These are phyloP conservation scores for Kodamaea alishanica DNA, from an alignment of 1,139 yeast genomes.

Conservation along the genomic window DNA sequence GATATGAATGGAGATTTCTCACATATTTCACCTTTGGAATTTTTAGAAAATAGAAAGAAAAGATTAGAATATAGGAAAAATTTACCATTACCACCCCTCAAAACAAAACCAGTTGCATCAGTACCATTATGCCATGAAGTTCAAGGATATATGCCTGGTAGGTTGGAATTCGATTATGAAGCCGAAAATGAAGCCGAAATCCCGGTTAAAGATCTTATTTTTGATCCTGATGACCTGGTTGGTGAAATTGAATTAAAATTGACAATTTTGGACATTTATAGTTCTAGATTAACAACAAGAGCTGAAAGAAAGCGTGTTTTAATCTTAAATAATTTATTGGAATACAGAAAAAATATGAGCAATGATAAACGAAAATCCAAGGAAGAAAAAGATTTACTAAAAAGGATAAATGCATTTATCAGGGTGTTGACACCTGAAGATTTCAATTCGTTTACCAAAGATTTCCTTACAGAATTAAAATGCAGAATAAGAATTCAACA, in stretches of 20 bases:
- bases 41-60: conserved; percentile 62
- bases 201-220: conserved; percentile 89
- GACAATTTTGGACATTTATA: conserved; percentile 83
- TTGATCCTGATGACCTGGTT: conserved; percentile 88
- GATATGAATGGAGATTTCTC: conserved; percentile 70
- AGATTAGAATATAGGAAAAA: conserved; percentile 65
- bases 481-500: conserved; percentile 82
- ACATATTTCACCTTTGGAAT: conserved; percentile 61
- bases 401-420: conserved; percentile 74
- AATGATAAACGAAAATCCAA: conserved; percentile 77
- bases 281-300: conserved; percentile 81
- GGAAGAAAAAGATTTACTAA: conserved; percentile 82
- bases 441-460: conserved; percentile 68
- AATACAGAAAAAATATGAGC: conserved; percentile 75
- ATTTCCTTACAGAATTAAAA: conserved; percentile 71
- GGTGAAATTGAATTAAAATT: conserved; percentile 87
- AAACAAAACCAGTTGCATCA: conserved; percentile 83
- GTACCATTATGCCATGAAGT: conserved; percentile 96
- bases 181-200: conserved; percentile 96
- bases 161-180: conserved; percentile 93
- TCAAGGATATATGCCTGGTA: conserved; percentile 98
- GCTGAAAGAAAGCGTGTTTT: conserved; percentile 88
- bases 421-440: conserved; percentile 78
- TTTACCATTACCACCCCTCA: conserved; percentile 70
- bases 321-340: conserved; percentile 72